phyloP scores from a whole-genome alignment of 2,329 filamentous ascomycete genomes.

The Dothiorella sarmentorum region DNA sequence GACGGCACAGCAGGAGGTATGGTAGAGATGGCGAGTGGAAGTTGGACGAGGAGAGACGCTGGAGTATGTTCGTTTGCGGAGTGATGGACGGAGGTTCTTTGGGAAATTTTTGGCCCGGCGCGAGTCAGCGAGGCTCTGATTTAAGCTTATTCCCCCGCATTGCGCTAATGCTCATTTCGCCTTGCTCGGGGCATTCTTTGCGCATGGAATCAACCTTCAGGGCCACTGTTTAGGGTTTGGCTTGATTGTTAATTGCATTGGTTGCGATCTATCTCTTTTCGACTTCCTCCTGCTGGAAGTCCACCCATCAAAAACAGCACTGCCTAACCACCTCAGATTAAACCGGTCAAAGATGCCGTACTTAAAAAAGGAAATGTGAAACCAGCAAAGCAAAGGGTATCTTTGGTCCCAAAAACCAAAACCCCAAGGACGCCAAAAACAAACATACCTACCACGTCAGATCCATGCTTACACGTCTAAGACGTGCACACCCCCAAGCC shows the following conservation, averaged over 20 bases:
- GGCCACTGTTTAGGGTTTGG: no score
- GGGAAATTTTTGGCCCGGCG: slow-evolving; percentile 18
- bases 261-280: no score
- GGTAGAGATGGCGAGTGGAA: neutral
- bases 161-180: neutral
- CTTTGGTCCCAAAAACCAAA: neutral
- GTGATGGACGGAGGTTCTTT: neutral
- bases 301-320: no score
- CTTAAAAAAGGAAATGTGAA: neutral
- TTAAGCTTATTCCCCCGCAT: slow-evolving; percentile 19
- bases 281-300: no score
- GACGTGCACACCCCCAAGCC: no score
- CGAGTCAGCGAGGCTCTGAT: slow-evolving; percentile 15
- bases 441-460: no score
- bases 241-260: no score
- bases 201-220: no score
- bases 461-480: no score
- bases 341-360: neutral
- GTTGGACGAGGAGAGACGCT: no score
- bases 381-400: neutral
- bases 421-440: neutral
- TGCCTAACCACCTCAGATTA: no score
- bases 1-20: neutral
- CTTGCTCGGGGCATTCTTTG: neutral
- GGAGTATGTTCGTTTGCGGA: no score